Conservation (phyloP, 345 rosid genomes). For the Pelargonium nanum region DNA sequence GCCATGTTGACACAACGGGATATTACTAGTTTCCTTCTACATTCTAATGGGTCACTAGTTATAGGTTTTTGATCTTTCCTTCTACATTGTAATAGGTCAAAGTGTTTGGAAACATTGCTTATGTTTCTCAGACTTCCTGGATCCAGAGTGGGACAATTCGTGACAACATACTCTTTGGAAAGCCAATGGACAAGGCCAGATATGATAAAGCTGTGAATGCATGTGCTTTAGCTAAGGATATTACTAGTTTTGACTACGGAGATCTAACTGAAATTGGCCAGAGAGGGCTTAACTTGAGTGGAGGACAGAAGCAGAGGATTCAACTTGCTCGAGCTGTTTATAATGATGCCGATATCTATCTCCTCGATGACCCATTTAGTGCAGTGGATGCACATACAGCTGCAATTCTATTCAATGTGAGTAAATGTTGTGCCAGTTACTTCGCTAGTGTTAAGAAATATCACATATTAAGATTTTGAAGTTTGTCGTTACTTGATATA, state of each 20-base stretch:
- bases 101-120: constrained; percentile 48
- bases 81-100: constrained; percentile 29
- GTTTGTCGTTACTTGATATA: too few species aligned
- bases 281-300: constrained; percentile 83
- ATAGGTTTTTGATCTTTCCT: background rate
- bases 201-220: constrained; percentile 45
- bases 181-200: constrained; percentile 43
- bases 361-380: constrained; percentile 78
- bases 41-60: too few species aligned
- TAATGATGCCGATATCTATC: constrained; percentile 61
- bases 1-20: too few species aligned
- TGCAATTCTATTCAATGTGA: constrained; percentile 55
- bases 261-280: constrained; percentile 80
- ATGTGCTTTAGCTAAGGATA: constrained; percentile 68
- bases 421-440: too few species aligned
- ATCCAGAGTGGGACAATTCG: constrained; percentile 75
- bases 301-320: constrained; percentile 84
- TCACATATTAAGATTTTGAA: too few species aligned
- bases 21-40: too few species aligned
- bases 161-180: constrained; percentile 58
- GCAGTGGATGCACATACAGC: constrained; percentile 85
- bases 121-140: constrained; percentile 76
- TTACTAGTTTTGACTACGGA: constrained; percentile 49
- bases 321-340: constrained; percentile 76
- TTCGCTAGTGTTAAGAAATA: too few species aligned